These are phyloP conservation scores for Akanthomyces uredinophilus DNA, from an alignment of 2,329 filamentous ascomycete species.

Conservation along the genomic window DNA sequence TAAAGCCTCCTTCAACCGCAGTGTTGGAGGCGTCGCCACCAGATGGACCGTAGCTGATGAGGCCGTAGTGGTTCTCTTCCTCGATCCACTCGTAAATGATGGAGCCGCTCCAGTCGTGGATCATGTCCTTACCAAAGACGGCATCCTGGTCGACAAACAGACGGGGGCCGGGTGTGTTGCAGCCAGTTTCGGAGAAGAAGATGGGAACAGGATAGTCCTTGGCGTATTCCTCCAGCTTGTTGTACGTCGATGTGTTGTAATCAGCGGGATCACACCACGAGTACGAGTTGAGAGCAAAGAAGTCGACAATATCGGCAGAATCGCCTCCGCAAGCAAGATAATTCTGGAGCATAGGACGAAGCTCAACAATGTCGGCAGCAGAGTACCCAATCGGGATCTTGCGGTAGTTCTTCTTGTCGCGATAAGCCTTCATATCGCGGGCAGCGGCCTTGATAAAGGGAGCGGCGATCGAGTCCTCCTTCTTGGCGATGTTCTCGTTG, in stretches of 20 bases:
- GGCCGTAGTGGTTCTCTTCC: conserved; percentile 76
- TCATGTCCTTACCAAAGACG: conserved; percentile 72
- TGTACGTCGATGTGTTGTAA: conserved; percentile 64
- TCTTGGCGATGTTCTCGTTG: conserved; percentile 74
- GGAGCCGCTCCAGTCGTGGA: conserved; percentile 63
- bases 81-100: conserved; percentile 91
- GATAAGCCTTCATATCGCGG: conserved; percentile 77
- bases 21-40: conserved; percentile 46
- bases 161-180: conserved; percentile 60
- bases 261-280: conserved; percentile 64
- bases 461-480: conserved; percentile 57
- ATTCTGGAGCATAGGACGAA: conserved; percentile 56
- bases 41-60: conserved; percentile 68
- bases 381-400: conserved; percentile 82
- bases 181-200: conserved; percentile 86
- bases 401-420: conserved; percentile 69
- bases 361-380: conserved; percentile 72
- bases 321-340: conserved; percentile 78
- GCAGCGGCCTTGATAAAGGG: conserved; percentile 80
- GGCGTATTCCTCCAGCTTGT: conserved; percentile 60
- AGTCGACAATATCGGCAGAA: conserved; percentile 65
- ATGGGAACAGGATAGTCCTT: conserved; percentile 74
- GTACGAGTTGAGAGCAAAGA: conserved; percentile 82
- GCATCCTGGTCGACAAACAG: conserved; percentile 67
- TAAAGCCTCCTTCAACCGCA: conserved; percentile 61